Evolutionary conservation across 1,284 basidiomycete genomes (phyloP).

Genomic region (Ceratobasidium sp.): DNA sequence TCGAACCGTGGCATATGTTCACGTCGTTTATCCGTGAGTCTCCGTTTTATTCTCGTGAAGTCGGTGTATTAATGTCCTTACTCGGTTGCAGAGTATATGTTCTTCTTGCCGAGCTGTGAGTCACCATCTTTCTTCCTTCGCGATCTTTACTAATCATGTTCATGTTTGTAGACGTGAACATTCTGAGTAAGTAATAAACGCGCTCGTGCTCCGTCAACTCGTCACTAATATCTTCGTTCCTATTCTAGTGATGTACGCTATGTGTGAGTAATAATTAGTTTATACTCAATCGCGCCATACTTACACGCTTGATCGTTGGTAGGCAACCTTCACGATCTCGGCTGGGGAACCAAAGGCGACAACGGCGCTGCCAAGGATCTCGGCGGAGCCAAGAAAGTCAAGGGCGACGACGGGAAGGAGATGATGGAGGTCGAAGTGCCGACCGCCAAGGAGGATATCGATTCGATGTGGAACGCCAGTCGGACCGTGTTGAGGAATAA

Average conservation of each 20-base stretch:
- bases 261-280: constrained; percentile 69
- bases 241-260: constrained; percentile 79
- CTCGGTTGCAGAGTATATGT: constrained; percentile 66
- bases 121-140: constrained; percentile 43
- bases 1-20: constrained; percentile 95
- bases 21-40: constrained; percentile 76
- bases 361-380: constrained; percentile 87
- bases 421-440: constrained; percentile 86
- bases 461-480: constrained; percentile 83
- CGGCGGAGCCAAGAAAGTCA: constrained; percentile 87
- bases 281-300: background rate
- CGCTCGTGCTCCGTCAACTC: background rate
- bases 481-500: constrained; percentile 72
- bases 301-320: background rate
- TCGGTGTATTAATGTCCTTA: background rate
- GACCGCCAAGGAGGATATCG: constrained; percentile 83
- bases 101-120: constrained; percentile 77
- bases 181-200: constrained; percentile 65
- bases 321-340: constrained; percentile 73
- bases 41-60: background rate
- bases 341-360: constrained; percentile 93
- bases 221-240: constrained; percentile 15
- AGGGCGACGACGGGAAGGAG: constrained; percentile 83
- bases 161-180: constrained; percentile 77
- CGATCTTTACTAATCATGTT: constrained; percentile 46